These are phyloP conservation scores for Colletotrichum sp. DNA, from an alignment of 2,329 filamentous ascomycete species.

Conservation along the genomic window DNA sequence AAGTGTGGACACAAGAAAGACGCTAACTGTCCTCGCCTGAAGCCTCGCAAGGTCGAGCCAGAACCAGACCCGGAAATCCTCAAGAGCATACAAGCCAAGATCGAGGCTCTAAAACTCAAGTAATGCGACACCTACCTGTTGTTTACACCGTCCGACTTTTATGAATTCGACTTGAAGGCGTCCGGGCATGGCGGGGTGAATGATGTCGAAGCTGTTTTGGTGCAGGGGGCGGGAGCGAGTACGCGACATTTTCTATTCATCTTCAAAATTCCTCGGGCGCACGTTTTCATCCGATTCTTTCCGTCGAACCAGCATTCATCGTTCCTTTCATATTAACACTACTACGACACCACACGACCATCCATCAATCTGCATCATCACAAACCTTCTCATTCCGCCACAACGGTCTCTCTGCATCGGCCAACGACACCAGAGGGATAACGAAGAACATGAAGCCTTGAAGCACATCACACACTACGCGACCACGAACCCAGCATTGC, in stretches of 20 bases:
- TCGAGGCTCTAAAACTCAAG: slow-evolving; percentile 47
- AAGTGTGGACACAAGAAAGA: slow-evolving; percentile 67
- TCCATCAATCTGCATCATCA: slow-evolving; percentile 14
- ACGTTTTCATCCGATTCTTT: slow-evolving; percentile 8
- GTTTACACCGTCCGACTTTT: neutral
- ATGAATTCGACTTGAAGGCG: slow-evolving; percentile 9
- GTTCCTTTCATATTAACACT: slow-evolving; percentile 12
- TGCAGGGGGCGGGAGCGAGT: slow-evolving; percentile 1
- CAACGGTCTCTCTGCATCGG: neutral
- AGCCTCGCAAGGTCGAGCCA: slow-evolving; percentile 64
- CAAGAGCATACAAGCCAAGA: slow-evolving; percentile 59
- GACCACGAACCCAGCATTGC: slow-evolving; percentile 4
- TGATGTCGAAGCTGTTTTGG: slow-evolving; percentile 1
- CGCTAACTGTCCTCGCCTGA: slow-evolving; percentile 60
- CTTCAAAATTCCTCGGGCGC: neutral
- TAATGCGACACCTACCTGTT: neutral
- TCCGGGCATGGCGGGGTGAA: slow-evolving; percentile 3
- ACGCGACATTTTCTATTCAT: slow-evolving; percentile 11
- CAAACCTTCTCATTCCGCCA: slow-evolving; percentile 2
- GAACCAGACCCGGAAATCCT: slow-evolving; percentile 66
- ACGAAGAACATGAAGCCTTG: slow-evolving; percentile 18
- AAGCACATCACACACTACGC: neutral
- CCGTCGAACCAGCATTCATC: slow-evolving; percentile 9
- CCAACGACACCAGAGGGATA: neutral
- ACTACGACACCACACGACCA: slow-evolving; percentile 18